These are phyloP conservation scores for Pichiaceae sp. DNA, from an alignment of 1,139 yeast species.

Conservation along the genomic window DNA sequence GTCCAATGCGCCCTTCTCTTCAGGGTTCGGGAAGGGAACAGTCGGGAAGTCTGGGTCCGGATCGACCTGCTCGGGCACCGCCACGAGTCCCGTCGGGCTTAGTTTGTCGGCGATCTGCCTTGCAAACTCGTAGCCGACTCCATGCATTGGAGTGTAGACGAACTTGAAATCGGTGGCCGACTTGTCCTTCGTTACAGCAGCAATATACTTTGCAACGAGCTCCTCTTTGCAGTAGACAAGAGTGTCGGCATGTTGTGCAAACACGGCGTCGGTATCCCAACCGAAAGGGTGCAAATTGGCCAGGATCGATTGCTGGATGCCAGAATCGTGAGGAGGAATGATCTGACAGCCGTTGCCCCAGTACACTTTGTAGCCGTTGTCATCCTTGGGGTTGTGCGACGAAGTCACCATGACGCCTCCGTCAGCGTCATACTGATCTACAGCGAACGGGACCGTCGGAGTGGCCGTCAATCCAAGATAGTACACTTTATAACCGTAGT, in stretches of 20 bases:
- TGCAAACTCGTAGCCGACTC: constrained; percentile 65
- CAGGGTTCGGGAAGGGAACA: constrained; percentile 90
- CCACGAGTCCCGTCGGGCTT: constrained; percentile 14
- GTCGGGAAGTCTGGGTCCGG: constrained; percentile 88
- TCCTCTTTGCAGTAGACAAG: constrained; percentile 22
- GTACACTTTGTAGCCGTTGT: constrained; percentile 93
- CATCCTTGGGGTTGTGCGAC: constrained; percentile 88
- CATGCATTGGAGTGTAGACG: constrained; percentile 93
- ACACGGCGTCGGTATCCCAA: constrained; percentile 40
- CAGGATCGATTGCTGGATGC: constrained; percentile 59
- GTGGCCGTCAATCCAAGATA: constrained; percentile 70
- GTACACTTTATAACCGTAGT: constrained; percentile 63
- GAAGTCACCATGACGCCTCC: constrained; percentile 97
- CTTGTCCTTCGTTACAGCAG: constrained; percentile 22
- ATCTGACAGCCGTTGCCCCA: constrained; percentile 93
- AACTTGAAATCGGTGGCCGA: constrained; percentile 33
- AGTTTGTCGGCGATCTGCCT: constrained; percentile 26
- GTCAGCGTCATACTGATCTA: constrained; percentile 52
- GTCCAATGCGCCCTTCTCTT: constrained; percentile 84
- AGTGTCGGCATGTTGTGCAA: constrained; percentile 15
- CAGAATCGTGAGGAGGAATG: constrained; percentile 80
- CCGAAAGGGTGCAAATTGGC: constrained; percentile 56
- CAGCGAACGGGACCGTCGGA: constrained; percentile 86
- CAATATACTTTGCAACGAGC: constrained; percentile 27
- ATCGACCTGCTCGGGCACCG: constrained; percentile 48